A percentile compares a stretch with the other conserved stretches of the same genome.
phyloP scores from a whole-genome alignment of 1,139 yeast species.

The Torulaspora pretoriensis region DNA sequence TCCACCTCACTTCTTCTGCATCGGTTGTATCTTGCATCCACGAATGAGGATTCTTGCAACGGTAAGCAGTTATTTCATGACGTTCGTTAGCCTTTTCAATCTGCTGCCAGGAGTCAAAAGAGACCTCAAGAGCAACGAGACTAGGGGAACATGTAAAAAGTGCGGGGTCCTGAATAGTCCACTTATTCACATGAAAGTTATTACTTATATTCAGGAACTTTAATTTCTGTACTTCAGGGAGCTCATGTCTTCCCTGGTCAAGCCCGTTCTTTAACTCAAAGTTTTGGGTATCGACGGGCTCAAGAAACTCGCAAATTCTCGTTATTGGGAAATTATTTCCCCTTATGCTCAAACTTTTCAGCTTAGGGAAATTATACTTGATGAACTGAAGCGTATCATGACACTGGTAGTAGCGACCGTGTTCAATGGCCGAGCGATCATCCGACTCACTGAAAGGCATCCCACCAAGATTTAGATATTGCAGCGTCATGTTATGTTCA shows the following conservation, averaged over 20 bases:
- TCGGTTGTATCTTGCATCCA: slow-evolving; percentile 24
- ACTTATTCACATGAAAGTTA: slow-evolving; percentile 45
- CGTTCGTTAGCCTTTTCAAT: slow-evolving; percentile 36
- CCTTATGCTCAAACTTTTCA: slow-evolving; percentile 62
- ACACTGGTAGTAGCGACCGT: slow-evolving; percentile 30
- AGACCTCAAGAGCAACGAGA: slow-evolving; percentile 39
- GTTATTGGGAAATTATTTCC: slow-evolving; percentile 51
- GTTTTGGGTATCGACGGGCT: slow-evolving; percentile 29
- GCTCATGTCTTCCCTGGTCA: slow-evolving; percentile 2
- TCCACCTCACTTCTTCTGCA: slow-evolving; percentile 46
- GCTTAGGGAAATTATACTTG: slow-evolving; percentile 48
- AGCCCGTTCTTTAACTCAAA: slow-evolving; percentile 17
- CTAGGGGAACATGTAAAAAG: slow-evolving; percentile 43
- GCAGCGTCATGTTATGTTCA: slow-evolving; percentile 40
- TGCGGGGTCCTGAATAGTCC: slow-evolving; percentile 50
- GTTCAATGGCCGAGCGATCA: slow-evolving; percentile 18
- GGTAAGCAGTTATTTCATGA: slow-evolving; percentile 37
- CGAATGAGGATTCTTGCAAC: slow-evolving; percentile 23
- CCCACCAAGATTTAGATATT: slow-evolving; percentile 67
- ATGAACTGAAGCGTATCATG: slow-evolving; percentile 52
- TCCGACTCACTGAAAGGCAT: slow-evolving; percentile 43
- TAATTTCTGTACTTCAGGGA: slow-evolving; percentile 31
- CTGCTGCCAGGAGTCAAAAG: slow-evolving; percentile 39
- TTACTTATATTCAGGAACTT: slow-evolving; percentile 52
- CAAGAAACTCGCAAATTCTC: slow-evolving; percentile 48